Percentiles rank a stretch among this genome's conserved stretches.
Evolutionary conservation across 2,329 filamentous ascomycete species (phyloP).

Genomic region (Plenodomus biglobosus): DNA sequence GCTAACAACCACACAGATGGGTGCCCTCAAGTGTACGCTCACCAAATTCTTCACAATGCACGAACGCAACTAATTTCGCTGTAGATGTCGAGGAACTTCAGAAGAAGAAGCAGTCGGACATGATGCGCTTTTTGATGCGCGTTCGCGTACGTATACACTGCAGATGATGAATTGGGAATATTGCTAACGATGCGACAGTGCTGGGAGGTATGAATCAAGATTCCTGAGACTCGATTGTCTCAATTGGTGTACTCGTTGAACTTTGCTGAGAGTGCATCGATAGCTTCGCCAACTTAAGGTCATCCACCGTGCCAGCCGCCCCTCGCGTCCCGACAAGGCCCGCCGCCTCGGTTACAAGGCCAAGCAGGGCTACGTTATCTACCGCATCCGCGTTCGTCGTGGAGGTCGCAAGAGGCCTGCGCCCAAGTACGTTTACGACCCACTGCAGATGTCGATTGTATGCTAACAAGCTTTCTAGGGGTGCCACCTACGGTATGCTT

Average conservation of each 20-base stretch:
- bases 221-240: conserved; percentile 27
- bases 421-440: conserved; percentile 59
- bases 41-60: conserved; percentile 4
- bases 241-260: conserved; percentile 87
- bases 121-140: conserved; percentile 97
- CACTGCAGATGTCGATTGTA: background rate
- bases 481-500: conserved; percentile 92
- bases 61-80: conserved; percentile 44
- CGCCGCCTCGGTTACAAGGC: conserved; percentile 99
- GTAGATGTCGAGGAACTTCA: conserved; percentile 93
- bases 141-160: conserved; percentile 55
- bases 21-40: conserved; percentile 83
- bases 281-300: conserved; percentile 99
- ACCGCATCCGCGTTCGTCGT: conserved; percentile 96
- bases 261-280: conserved; percentile 99
- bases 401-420: conserved; percentile 98
- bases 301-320: conserved; percentile 97
- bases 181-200: conserved; percentile 55
- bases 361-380: conserved; percentile 99
- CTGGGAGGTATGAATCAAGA: conserved; percentile 80
- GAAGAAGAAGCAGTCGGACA: conserved; percentile 99
- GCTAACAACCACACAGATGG: conserved; percentile 66
- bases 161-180: conserved; percentile 3
- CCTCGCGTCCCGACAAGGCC: conserved; percentile 99
- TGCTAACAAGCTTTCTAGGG: conserved; percentile 53